Percentiles rank a stretch among this genome's conserved stretches.
phyloP scores from a whole-genome alignment of 2,329 filamentous ascomycete genomes.

The Cryoendolithus antarcticus region DNA sequence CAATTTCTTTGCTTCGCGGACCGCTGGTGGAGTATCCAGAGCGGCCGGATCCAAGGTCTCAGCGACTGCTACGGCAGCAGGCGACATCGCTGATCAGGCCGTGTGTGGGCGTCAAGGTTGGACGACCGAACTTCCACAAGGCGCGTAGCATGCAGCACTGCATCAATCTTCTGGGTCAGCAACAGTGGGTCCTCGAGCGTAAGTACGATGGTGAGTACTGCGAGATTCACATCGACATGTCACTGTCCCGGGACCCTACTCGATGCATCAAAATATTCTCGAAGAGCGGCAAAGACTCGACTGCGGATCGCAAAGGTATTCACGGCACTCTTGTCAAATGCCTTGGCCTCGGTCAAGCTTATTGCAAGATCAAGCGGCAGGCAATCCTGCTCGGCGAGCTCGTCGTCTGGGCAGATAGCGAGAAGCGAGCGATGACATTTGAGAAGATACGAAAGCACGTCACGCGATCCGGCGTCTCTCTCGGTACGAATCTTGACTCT shows the following conservation, averaged over 20 bases:
- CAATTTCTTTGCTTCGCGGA: conserved; percentile 42
- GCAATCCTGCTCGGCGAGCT: conserved; percentile 81
- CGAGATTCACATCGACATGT: conserved; percentile 68
- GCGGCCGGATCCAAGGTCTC: conserved; percentile 22
- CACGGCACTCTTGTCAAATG: conserved; percentile 53
- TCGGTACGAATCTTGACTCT: conserved; percentile 59
- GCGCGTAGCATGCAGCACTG: conserved; percentile 56
- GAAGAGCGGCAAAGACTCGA: conserved; percentile 86
- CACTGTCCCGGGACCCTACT: conserved; percentile 27
- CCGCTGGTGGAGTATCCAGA: conserved; percentile 27
- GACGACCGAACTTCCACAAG: conserved; percentile 34
- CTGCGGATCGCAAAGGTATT: conserved; percentile 51
- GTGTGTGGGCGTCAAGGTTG: conserved; percentile 32
- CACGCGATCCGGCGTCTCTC: conserved; percentile 54
- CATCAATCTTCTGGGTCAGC: conserved; percentile 47
- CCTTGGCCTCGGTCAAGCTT: conserved; percentile 46
- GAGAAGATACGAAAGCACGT: conserved; percentile 75
- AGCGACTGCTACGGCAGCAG: conserved; percentile 22
- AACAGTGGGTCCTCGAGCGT: conserved; percentile 59
- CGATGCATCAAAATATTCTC: conserved; percentile 69
- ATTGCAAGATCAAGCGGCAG: conserved; percentile 47
- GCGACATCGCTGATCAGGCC: conserved; percentile 28
- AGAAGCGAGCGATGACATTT: conserved; percentile 58
- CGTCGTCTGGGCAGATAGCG: conserved; percentile 59
- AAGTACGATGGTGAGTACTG: conserved; percentile 84